These are phyloP conservation scores for Mycena floridula DNA, from an alignment of 768 basidiomycete species.

Conservation along the genomic window DNA sequence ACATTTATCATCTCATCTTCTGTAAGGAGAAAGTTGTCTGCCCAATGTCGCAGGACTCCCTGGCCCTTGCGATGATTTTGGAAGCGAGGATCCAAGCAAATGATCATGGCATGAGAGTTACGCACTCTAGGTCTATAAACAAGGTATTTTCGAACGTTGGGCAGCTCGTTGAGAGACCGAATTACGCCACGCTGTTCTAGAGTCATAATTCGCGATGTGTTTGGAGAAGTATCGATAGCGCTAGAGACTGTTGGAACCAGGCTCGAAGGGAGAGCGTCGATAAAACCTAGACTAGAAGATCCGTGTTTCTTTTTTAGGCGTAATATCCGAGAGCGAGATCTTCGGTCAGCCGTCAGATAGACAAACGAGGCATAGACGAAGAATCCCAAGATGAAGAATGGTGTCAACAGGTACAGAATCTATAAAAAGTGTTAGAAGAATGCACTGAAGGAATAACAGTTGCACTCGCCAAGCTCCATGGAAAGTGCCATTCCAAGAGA, in stretches of 20 bases:
- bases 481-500: conserved; percentile 16
- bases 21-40: conserved; percentile 21
- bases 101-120: conserved; percentile 23
- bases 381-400: conserved; percentile 22
- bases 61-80: conserved; percentile 17
- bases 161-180: conserved; percentile 17
- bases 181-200: conserved; percentile 15
- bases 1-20: too few relatives aligned
- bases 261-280: conserved; percentile 1
- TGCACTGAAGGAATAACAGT: neutral
- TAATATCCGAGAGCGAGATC: conserved; percentile 19
- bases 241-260: neutral
- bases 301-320: neutral
- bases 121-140: conserved; percentile 19
- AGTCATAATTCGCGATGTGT: too few relatives aligned
- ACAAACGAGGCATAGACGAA: conserved; percentile 15
- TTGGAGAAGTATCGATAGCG: conserved; percentile 6
- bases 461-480: conserved; percentile 21
- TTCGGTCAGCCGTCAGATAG: conserved; percentile 15
- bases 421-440: neutral
- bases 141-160: conserved; percentile 18
- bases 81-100: conserved; percentile 20
- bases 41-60: conserved; percentile 23
- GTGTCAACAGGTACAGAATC: conserved; percentile 16
- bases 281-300: neutral